These are phyloP conservation scores for Neocallimastix lanati DNA, from an alignment of 192 early-diverging fungal genomes.

Conservation along the genomic window DNA sequence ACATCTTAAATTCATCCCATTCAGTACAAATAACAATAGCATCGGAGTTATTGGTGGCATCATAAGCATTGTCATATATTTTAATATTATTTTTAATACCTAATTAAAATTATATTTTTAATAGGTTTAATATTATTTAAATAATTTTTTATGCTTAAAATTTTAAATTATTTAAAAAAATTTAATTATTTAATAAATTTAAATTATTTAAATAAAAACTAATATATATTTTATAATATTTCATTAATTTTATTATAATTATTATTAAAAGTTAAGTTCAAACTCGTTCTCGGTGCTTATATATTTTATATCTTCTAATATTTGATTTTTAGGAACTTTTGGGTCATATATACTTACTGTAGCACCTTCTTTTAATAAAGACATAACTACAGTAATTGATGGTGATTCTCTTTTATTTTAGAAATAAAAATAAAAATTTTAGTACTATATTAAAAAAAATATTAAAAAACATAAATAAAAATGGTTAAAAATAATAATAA, in stretches of 20 bases:
- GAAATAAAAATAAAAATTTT: no score
- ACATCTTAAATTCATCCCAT: conserved; percentile 50
- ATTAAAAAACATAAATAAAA: no score
- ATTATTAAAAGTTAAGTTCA: conserved; percentile 16
- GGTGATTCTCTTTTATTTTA: conserved; percentile 54
- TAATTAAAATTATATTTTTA: no score
- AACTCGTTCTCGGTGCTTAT: conserved; percentile 24
- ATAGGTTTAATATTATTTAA: no score
- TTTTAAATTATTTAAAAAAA: no score
- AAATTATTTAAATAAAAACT: not conserved
- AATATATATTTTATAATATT: conserved; percentile 11
- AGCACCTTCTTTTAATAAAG: conserved; percentile 61
- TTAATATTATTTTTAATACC: conserved; percentile 42
- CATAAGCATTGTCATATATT: conserved; percentile 44
- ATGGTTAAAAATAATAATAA: not conserved
- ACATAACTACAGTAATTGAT: conserved; percentile 63
- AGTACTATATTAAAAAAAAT: no score
- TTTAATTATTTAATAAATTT: not conserved
- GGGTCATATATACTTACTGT: conserved; percentile 70
- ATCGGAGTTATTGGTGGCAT: conserved; percentile 47
- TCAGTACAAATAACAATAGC: conserved; percentile 68
- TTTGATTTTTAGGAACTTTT: conserved; percentile 57
- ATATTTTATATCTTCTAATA: conserved; percentile 41
- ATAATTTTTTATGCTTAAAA: no score
- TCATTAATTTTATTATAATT: conserved; percentile 5